Percentiles rank a stretch among this genome's conserved stretches.
Conservation (phyloP, 2,329 filamentous ascomycete species). For the Fusarium chuoi region DNA sequence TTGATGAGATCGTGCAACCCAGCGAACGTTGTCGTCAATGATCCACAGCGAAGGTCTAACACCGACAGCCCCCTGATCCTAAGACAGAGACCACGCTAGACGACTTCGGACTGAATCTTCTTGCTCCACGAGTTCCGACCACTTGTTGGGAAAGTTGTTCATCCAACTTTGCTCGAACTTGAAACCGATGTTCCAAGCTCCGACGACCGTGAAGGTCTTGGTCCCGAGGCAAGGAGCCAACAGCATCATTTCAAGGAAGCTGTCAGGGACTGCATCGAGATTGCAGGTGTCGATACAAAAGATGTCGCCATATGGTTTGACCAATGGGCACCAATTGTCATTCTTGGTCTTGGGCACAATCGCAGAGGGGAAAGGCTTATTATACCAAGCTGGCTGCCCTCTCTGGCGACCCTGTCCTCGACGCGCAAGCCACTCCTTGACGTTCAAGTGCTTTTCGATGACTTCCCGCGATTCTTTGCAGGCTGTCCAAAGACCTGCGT, state of each 20-base stretch:
- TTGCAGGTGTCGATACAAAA: not conserved
- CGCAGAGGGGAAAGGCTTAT: not conserved
- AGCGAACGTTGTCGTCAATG: not conserved
- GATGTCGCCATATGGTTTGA: not conserved
- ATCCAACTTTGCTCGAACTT: not conserved
- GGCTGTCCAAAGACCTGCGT: conserved; percentile 9
- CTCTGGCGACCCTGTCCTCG: not conserved
- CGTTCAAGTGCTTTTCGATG: not conserved
- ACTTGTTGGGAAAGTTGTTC: accelerated
- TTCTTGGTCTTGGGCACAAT: not conserved
- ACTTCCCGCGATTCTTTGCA: conserved; percentile 4
- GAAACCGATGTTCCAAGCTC: not conserved
- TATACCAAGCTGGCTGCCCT: not conserved
- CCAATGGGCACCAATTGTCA: not conserved
- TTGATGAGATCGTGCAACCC: not conserved
- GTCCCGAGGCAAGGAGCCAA: not conserved
- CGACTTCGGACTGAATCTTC: not conserved
- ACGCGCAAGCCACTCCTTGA: not conserved
- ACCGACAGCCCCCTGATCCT: too few relatives aligned
- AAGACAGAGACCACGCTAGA: not conserved
- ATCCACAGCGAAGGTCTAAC: not conserved
- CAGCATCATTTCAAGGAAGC: not conserved
- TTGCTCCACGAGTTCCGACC: accelerated
- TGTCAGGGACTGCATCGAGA: not conserved
- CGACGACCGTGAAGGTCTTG: not conserved